These are phyloP conservation scores for Lophium mytilinum DNA, from an alignment of 495 filamentous ascomycete species.

Conservation along the genomic window DNA sequence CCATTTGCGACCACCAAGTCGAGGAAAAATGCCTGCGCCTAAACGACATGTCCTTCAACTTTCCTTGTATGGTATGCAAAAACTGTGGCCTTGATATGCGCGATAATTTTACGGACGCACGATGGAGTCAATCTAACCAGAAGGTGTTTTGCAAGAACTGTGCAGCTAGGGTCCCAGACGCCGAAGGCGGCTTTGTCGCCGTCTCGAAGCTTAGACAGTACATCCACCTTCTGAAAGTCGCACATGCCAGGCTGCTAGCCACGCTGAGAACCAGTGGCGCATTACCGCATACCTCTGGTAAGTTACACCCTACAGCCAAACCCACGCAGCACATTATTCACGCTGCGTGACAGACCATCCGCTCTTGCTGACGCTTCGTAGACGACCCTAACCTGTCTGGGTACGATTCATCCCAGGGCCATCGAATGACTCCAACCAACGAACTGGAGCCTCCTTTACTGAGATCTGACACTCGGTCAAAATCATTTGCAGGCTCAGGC, in stretches of 20 bases:
- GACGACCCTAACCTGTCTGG: slow-evolving; percentile 66
- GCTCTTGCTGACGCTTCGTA: slow-evolving; percentile 26
- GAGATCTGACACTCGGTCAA: slow-evolving; percentile 62
- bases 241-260: slow-evolving; percentile 79
- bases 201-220: slow-evolving; percentile 87
- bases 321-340: neutral
- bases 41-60: slow-evolving; percentile 73
- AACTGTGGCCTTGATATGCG: slow-evolving; percentile 68
- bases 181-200: slow-evolving; percentile 48
- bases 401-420: slow-evolving; percentile 60
- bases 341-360: neutral
- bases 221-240: slow-evolving; percentile 83
- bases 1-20: slow-evolving; percentile 71
- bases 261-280: slow-evolving; percentile 77
- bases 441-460: slow-evolving; percentile 43
- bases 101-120: slow-evolving; percentile 51
- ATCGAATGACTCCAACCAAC: slow-evolving; percentile 38
- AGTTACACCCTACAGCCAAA: slow-evolving; percentile 8
- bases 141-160: slow-evolving; percentile 64
- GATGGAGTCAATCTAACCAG: slow-evolving; percentile 56
- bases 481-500: slow-evolving; percentile 58
- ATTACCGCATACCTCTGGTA: slow-evolving; percentile 65
- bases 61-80: slow-evolving; percentile 66
- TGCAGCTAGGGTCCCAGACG: slow-evolving; percentile 44
- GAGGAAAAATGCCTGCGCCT: slow-evolving; percentile 81